phyloP scores from a whole-genome alignment of 2,329 filamentous ascomycete genomes.

The Colletotrichum liaoningense region DNA sequence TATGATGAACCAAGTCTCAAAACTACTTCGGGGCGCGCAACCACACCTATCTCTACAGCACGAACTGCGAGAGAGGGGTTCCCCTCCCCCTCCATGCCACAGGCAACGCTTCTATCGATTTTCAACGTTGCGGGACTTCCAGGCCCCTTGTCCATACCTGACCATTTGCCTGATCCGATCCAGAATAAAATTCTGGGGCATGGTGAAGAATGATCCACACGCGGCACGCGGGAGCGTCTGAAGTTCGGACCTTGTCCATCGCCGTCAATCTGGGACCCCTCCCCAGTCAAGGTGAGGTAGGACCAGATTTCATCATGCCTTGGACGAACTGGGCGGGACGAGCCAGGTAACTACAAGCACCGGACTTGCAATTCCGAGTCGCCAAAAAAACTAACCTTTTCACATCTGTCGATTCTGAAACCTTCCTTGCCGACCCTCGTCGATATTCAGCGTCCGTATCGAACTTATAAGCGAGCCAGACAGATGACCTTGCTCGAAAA shows the following conservation, averaged over 20 bases:
- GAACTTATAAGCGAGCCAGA: neutral
- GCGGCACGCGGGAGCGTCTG: neutral
- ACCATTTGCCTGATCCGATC: neutral
- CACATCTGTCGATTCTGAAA: neutral
- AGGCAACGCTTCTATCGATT: too few species aligned
- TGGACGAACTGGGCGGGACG: too few species aligned
- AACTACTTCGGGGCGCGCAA: too few species aligned
- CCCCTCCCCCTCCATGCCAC: too few species aligned
- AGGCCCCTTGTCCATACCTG: neutral
- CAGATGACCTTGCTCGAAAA: neutral
- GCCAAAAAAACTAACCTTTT: neutral
- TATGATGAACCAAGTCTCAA: too few species aligned
- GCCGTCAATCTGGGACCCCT: neutral
- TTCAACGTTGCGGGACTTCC: neutral
- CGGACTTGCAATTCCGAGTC: neutral
- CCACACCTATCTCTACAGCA: too few species aligned
- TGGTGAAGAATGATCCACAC: neutral
- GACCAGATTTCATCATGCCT: neutral
- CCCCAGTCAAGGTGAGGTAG: neutral
- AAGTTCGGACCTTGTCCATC: neutral
- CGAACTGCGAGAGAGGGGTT: too few species aligned
- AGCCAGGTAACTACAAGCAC: too few species aligned
- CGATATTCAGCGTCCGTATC: neutral
- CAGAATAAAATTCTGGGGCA: slow-evolving; percentile 2
- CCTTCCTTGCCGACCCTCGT: neutral